phyloP scores from a whole-genome alignment of 2,329 filamentous ascomycete genomes.

The Coniochaeta sp. region DNA sequence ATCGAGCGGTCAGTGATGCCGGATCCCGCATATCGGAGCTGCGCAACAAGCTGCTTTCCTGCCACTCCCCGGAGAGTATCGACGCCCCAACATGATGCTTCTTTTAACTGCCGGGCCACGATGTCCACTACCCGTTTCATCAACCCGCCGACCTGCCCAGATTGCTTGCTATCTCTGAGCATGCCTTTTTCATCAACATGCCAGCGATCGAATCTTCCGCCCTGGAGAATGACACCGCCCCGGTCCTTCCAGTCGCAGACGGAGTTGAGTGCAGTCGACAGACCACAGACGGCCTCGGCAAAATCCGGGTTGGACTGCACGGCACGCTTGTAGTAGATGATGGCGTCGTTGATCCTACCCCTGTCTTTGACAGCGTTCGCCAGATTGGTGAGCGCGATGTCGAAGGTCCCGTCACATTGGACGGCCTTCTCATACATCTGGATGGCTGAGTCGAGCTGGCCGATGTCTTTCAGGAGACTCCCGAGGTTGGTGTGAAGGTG shows the following conservation, averaged over 20 bases:
- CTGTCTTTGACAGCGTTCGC: constrained; percentile 98
- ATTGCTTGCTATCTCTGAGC: constrained; percentile 61
- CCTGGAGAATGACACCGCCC: constrained; percentile 72
- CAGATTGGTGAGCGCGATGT: constrained; percentile 92
- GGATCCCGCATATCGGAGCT: constrained; percentile 34
- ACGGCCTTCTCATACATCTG: constrained; percentile 97
- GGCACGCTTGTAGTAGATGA: constrained; percentile 82
- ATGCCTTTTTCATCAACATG: constrained; percentile 83
- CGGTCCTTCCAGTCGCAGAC: constrained; percentile 92
- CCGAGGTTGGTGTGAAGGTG: constrained; percentile 96
- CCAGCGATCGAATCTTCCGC: constrained; percentile 77
- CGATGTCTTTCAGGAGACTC: constrained; percentile 91
- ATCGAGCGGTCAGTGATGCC: constrained; percentile 23
- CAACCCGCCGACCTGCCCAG: constrained; percentile 58
- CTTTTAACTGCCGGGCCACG: constrained; percentile 77
- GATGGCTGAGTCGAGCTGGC: constrained; percentile 84
- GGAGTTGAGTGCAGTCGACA: constrained; percentile 91
- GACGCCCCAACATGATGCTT: constrained; percentile 80
- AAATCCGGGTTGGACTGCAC: constrained; percentile 92
- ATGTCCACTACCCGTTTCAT: constrained; percentile 88
- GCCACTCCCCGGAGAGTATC: constrained; percentile 55
- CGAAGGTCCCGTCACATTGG: constrained; percentile 84
- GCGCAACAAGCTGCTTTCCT: constrained; percentile 41
- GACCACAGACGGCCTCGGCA: constrained; percentile 90
- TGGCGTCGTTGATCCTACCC: constrained; percentile 85